Conservation (phyloP, 2,329 filamentous ascomycete genomes). For the Lecanicillium sp. region DNA sequence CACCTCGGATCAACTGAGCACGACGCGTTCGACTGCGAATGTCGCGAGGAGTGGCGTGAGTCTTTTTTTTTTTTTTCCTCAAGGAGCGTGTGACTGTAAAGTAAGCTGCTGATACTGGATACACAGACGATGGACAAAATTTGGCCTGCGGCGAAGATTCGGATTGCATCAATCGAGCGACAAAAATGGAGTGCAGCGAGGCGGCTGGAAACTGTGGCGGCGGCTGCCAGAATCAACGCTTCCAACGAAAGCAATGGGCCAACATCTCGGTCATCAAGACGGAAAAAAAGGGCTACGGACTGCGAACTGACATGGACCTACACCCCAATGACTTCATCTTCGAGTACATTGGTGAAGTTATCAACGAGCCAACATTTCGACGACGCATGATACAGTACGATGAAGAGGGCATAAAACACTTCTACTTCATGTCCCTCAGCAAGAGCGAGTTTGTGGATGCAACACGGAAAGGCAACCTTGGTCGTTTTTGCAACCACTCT, state of each 20-base stretch:
- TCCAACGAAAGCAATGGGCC: constrained; percentile 84
- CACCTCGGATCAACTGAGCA: constrained; percentile 86
- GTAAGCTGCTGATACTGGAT: constrained; percentile 10
- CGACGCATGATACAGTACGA: constrained; percentile 90
- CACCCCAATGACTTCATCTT: constrained; percentile 86
- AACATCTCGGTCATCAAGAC: constrained; percentile 93
- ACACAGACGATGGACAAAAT: constrained; percentile 56
- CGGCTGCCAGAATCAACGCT: constrained; percentile 88
- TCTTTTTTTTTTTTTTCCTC: too few species aligned
- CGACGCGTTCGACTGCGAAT: constrained; percentile 89
- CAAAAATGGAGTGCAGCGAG: constrained; percentile 88
- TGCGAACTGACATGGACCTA: constrained; percentile 72
- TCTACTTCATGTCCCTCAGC: constrained; percentile 99
- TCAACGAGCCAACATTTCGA: constrained; percentile 84
- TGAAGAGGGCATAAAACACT: constrained; percentile 94
- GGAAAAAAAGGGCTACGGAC: constrained; percentile 92
- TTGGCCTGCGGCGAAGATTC: constrained; percentile 90
- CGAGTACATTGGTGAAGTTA: constrained; percentile 97
- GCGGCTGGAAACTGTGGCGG: constrained; percentile 76
- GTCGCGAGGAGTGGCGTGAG: constrained; percentile 90
- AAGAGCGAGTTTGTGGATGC: constrained; percentile 97
- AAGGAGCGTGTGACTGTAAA: too few species aligned
- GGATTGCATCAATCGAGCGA: constrained; percentile 96
- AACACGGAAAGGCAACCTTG: constrained; percentile 91
- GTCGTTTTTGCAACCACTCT: constrained; percentile 96